Conservation (phyloP, 2,329 filamentous ascomycete genomes). For the Pestalotiopsis fici region DNA sequence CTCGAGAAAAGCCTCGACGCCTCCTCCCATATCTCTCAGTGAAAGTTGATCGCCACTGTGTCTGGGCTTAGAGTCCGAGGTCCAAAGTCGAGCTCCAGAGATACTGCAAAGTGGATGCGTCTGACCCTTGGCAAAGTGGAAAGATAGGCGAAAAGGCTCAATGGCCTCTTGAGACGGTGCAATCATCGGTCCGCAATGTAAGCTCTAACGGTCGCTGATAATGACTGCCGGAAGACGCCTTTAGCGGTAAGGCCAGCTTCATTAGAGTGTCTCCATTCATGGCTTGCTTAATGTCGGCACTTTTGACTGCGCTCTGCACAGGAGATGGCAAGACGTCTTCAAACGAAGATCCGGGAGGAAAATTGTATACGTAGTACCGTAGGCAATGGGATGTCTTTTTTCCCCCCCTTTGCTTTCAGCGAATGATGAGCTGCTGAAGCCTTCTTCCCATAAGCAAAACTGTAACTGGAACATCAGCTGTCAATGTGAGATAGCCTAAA, state of each 20-base stretch:
- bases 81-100: background rate
- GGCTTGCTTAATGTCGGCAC: background rate
- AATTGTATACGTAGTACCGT: background rate
- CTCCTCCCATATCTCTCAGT: background rate
- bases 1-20: background rate
- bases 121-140: background rate
- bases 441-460: background rate
- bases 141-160: background rate
- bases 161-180: background rate
- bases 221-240: background rate
- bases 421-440: background rate
- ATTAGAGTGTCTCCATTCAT: background rate
- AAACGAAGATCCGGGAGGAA: background rate
- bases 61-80: background rate
- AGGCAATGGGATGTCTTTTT: no score
- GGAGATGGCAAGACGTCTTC: background rate
- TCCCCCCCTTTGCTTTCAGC: no score
- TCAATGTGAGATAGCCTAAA: constrained; percentile 4
- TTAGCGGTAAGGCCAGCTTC: background rate
- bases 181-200: constrained; percentile 5
- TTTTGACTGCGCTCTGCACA: background rate
- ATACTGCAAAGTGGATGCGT: background rate
- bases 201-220: background rate
- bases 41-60: background rate
- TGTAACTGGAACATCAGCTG: background rate